Evolutionary conservation across 2,329 filamentous ascomycete genomes (phyloP), one percentile per base, ranked within the genome.

Genomic region (Phialophora macrospora): DNA sequence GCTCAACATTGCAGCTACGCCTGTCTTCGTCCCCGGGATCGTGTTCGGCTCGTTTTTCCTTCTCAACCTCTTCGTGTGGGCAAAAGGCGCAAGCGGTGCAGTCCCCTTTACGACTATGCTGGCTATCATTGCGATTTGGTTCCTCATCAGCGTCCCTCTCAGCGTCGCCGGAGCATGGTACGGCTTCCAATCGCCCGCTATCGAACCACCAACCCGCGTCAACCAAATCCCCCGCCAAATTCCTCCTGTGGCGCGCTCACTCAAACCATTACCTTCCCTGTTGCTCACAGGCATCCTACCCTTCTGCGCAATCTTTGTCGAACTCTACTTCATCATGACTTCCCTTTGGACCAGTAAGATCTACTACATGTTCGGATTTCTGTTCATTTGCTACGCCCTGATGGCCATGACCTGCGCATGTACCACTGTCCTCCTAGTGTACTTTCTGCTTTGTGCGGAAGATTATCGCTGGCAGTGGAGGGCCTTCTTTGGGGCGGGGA

Each of bases 391-490:
- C 84, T 99, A 97, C 75, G 93, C 91, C 11, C 86, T 99, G 57
- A 97, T 99, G 93, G 92, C 98, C 73, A 90, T 97, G 73, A 98
- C 95, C 0, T 93, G 90, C 65, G 94, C 94, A 0, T 90, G 93
- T 0, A 94, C 96, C 48, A 98, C 95, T 0, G 89, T 98, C 8
- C 82, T 99, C 20, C 89, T 98, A 85, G 91, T 97, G 0, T 99
- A 99, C 80, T 98, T 98, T 82, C 77, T 99, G 72, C 87, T 99
- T 14, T 98, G 94, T 76, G 89, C 92, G 0, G 95, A 99, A 80
- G 95, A 99, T 80, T 99, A 99, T 80, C 91, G 97, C 77, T 99
- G 95, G 95, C 95, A 98, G 74, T 99, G 95, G 95, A 88, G 95
- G 60, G 89, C 93, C 5, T 99, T 99, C 81, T 85, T 92, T 66